A percentile compares a stretch with the other conserved stretches of the same genome.
These are phyloP conservation scores for Solanum corneliomulleri DNA, from an alignment of 257 asterid species.

Conservation along the genomic window DNA sequence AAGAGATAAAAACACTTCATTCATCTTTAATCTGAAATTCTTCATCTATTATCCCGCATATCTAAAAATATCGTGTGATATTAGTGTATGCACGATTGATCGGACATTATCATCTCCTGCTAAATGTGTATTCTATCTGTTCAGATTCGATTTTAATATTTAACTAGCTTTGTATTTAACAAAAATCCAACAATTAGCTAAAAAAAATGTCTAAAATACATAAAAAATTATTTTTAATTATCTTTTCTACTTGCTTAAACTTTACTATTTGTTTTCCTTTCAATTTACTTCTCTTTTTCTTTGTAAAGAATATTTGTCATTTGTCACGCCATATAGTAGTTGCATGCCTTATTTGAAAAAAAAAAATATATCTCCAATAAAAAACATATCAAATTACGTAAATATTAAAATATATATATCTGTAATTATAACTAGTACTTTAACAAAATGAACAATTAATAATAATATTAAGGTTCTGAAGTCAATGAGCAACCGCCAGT, in stretches of 20 bases:
- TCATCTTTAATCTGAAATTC: not conserved
- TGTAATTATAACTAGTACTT: not conserved
- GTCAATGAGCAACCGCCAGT: not conserved
- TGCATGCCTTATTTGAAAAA: not conserved
- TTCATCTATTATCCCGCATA: not conserved
- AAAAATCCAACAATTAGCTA: fast-evolving
- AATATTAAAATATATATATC: not conserved
- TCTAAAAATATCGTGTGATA: not conserved
- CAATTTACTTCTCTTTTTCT: not conserved
- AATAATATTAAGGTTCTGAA: not conserved
- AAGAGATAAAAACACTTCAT: not conserved
- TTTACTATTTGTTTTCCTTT: not conserved
- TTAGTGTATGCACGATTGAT: too few relatives aligned
- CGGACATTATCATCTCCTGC: not conserved
- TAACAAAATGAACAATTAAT: not conserved
- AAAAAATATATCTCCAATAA: not conserved
- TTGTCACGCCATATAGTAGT: not conserved
- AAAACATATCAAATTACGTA: not conserved
- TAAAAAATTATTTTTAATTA: not conserved
- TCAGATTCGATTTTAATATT: not conserved
- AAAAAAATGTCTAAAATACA: not conserved
- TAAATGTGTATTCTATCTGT: too few relatives aligned
- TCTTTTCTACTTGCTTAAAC: not conserved
- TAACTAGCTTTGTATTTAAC: fast-evolving
- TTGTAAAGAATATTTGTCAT: not conserved